Conservation (phyloP, 371 early-diverging fungal genomes). For the Apophysomyces elegans region DNA sequence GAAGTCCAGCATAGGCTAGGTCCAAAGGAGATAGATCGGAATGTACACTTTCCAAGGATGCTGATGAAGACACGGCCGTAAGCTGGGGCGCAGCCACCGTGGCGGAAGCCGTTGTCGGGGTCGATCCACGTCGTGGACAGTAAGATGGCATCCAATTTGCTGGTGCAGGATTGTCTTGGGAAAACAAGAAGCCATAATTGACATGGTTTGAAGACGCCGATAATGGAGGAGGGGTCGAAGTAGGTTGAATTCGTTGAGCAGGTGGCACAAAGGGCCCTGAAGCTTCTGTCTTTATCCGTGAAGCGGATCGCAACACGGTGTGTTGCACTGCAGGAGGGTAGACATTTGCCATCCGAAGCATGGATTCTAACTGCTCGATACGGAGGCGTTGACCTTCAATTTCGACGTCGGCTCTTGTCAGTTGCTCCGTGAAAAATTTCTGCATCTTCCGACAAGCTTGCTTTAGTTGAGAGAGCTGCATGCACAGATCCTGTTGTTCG, state of each 20-base stretch:
- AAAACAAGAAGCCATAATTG: neutral
- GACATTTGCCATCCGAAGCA: neutral
- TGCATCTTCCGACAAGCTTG: conserved; percentile 21
- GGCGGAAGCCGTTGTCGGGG: neutral
- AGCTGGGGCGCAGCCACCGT: neutral
- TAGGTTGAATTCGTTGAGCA: neutral
- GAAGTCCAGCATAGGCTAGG: conserved; percentile 4
- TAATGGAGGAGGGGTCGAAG: neutral
- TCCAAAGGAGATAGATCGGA: conserved; percentile 3
- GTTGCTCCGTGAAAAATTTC: conserved; percentile 15
- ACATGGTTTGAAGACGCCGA: neutral
- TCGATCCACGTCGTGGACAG: neutral
- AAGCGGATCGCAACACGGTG: neutral
- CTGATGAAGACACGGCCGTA: neutral
- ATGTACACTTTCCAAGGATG: neutral
- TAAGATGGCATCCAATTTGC: neutral
- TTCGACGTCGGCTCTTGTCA: conserved; percentile 16
- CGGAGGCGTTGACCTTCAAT: conserved; percentile 23
- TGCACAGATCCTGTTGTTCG: conserved; percentile 19
- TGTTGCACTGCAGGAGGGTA: neutral
- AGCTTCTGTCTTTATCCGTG: conserved; percentile 1
- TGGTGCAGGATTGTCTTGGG: neutral
- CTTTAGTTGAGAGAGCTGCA: conserved; percentile 17
- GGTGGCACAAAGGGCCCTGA: neutral
- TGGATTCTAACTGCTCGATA: conserved; percentile 18